These are phyloP conservation scores for Fusarium drepaniforme DNA, from an alignment of 2,329 filamentous ascomycete genomes.

Conservation along the genomic window DNA sequence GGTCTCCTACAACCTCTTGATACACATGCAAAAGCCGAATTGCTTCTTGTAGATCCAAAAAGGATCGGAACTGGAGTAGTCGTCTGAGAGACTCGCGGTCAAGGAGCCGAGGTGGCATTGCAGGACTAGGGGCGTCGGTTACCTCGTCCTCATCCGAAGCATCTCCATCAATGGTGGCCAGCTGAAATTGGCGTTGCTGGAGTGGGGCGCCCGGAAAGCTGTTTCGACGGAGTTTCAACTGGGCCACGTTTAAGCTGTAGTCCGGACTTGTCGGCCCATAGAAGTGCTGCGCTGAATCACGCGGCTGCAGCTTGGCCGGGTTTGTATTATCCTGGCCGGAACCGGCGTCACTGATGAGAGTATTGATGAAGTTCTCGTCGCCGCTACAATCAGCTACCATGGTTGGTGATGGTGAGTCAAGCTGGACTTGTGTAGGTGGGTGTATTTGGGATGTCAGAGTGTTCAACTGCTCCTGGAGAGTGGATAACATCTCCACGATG, in stretches of 20 bases:
- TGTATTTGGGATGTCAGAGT: slow-evolving; percentile 19
- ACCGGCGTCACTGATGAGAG: background rate
- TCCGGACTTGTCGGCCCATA: slow-evolving; percentile 45
- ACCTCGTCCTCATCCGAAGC: slow-evolving; percentile 12
- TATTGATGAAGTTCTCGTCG: background rate
- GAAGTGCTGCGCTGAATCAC: slow-evolving; percentile 28
- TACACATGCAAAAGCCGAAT: slow-evolving; percentile 23
- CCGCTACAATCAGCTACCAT: background rate
- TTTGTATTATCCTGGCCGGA: background rate
- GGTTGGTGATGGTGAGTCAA: slow-evolving; percentile 16
- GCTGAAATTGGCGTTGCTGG: slow-evolving; percentile 23
- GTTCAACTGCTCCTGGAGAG: slow-evolving; percentile 20
- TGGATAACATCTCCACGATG: slow-evolving; percentile 28
- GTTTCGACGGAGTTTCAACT: slow-evolving; percentile 30
- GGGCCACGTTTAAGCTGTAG: slow-evolving; percentile 43
- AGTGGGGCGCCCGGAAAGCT: background rate
- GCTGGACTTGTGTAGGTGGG: background rate
- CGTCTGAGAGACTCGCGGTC: slow-evolving; percentile 21
- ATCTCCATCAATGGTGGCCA: slow-evolving; percentile 27
- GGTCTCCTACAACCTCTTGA: slow-evolving; percentile 24
- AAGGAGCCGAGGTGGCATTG: background rate
- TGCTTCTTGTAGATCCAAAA: slow-evolving; percentile 14
- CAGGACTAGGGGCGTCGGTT: background rate
- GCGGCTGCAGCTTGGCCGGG: slow-evolving; percentile 3
- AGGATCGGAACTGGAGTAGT: slow-evolving; percentile 22